phyloP scores from a whole-genome alignment of 2,329 filamentous ascomycete species.

The Nothopassalora personata region DNA sequence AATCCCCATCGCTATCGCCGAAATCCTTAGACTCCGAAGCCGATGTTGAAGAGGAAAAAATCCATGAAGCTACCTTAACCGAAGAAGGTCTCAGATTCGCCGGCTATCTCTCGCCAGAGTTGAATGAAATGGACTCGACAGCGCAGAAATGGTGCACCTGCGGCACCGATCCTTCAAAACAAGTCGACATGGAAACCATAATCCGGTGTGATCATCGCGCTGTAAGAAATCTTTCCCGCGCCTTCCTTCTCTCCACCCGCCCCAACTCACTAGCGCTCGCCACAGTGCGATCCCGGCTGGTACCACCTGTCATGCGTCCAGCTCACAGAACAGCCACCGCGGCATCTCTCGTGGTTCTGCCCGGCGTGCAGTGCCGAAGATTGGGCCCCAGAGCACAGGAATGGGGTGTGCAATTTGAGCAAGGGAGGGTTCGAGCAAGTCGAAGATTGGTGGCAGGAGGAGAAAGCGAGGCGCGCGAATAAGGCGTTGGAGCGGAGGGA shows the following conservation, averaged over 20 bases:
- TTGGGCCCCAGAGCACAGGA: neutral
- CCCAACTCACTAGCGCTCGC: neutral
- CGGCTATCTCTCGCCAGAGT: no score
- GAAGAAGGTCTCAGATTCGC: no score
- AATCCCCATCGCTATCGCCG: neutral
- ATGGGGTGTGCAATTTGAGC: neutral
- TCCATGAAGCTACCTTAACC: no score
- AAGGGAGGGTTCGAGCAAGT: neutral
- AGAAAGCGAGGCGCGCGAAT: neutral
- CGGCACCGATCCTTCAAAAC: neutral
- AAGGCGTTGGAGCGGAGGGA: neutral
- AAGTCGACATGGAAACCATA: neutral
- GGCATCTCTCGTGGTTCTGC: conserved; percentile 14
- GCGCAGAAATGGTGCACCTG: neutral
- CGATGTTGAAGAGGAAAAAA: no score
- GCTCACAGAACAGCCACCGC: conserved; percentile 12
- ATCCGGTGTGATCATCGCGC: neutral
- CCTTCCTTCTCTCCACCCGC: neutral
- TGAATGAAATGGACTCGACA: neutral
- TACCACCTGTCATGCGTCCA: conserved; percentile 15
- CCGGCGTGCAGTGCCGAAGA: conserved; percentile 1
- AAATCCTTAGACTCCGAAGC: neutral
- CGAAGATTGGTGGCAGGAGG: neutral
- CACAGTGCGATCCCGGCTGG: conserved; percentile 10
- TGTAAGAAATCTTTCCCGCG: neutral